Evolutionary conservation across 2,329 filamentous ascomycete species (phyloP), one percentile per base, ranked within the genome.

Genomic region (Emergomyces orientalis): DNA sequence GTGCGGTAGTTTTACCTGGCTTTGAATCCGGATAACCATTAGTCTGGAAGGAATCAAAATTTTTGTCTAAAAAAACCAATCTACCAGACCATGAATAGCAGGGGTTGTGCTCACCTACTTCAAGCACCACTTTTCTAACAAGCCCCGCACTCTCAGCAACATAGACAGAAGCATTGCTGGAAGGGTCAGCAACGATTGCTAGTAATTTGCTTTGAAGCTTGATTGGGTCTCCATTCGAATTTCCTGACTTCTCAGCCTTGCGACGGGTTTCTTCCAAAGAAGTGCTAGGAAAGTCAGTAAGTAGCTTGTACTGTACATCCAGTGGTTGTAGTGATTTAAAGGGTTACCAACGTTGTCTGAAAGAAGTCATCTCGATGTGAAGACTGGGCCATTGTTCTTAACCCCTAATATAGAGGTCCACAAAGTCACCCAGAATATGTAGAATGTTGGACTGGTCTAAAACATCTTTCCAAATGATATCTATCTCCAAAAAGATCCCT

Each of bases 91-190:
- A 25, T 52, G 11, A 17, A 7, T 5, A 32, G 5, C 25, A 1
- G 25, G 25, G 49, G 51, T 62, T 63, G 19, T 30, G 63, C 69
- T 68, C 67, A 86, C 85, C 78, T 81, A 94, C 91, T 80, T 93
- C 86, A 65, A 94, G 77, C 65, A 86, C 82, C 54, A 97, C 79
- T 66, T 84, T 84, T 61, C 90, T 86, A 45, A 94, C 86, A 56
- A 84, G 86, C 4, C 91, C 93, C n/a, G 88, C 87, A 59, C 92
- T 94, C 75, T 96, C 91, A 32, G 93, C 92, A 41, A 96, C 81
- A 73, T 90, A 91, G 47, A 97, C 79, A 7, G 81, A 80, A 22
- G 79, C 79, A 2, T 82, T 75, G 60, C 84, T 83, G 59, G 81
- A 78, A 8, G 89, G 88, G 72, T 96, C 90, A 13, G 82, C 72